A percentile compares a stretch with the other conserved stretches of the same genome.
phyloP scores from a whole-genome alignment of 345 rosid species.

The Linum lewisii region DNA sequence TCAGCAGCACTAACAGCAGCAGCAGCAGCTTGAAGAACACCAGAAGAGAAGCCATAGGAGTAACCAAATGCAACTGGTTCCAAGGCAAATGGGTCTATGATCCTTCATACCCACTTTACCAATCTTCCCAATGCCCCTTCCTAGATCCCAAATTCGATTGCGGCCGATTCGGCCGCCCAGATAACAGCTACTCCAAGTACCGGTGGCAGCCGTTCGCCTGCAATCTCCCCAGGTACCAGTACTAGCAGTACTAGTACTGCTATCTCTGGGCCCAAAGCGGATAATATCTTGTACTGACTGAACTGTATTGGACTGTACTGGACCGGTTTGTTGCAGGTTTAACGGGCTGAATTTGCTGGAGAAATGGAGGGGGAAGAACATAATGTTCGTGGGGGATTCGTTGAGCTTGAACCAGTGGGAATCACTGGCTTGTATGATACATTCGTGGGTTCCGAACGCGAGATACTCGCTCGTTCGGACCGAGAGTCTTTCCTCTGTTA shows the following conservation, averaged over 20 bases:
- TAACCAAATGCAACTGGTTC: background rate
- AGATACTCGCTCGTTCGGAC: background rate
- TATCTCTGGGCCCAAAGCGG: too few species aligned
- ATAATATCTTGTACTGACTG: too few species aligned
- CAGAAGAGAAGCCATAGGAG: background rate
- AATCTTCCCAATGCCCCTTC: slow-evolving; percentile 37
- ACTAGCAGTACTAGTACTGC: background rate
- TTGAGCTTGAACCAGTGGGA: slow-evolving; percentile 7
- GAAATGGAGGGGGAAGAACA: slow-evolving; percentile 8
- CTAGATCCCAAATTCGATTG: slow-evolving; percentile 79
- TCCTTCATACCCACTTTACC: slow-evolving; percentile 56
- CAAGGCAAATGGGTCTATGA: slow-evolving; percentile 2
- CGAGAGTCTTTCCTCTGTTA: background rate
- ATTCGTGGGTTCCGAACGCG: background rate
- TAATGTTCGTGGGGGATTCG: slow-evolving; percentile 6
- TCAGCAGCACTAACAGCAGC: background rate
- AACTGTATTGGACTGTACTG: too few species aligned
- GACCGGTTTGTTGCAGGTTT: background rate
- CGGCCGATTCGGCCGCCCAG: slow-evolving; percentile 76
- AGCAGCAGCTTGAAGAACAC: background rate
- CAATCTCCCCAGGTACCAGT: slow-evolving; percentile 64
- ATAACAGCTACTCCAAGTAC: slow-evolving; percentile 70
- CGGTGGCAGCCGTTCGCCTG: slow-evolving; percentile 87
- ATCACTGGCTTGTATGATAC: slow-evolving; percentile 1
- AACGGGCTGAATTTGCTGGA: background rate